Conservation (phyloP, 352 stramenopile genomes). For the Sclerospora graminicola region DNA sequence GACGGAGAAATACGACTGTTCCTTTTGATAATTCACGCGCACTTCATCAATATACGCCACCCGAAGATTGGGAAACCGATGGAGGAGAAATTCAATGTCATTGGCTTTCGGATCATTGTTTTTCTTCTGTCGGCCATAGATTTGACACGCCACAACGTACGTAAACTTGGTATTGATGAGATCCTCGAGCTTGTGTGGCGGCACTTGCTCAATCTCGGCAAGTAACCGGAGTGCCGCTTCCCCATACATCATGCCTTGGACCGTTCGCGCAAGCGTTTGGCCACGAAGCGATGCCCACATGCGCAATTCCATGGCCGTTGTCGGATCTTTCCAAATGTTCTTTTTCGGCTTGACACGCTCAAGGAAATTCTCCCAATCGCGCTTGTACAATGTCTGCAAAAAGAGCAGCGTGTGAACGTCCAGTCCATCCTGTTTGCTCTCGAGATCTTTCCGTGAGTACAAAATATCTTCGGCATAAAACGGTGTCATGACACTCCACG, state of each 20-base stretch:
- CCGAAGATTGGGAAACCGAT: conserved; percentile 94
- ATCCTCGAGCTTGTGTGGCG: conserved; percentile 89
- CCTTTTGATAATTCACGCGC: conserved; percentile 90
- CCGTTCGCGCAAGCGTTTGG: conserved; percentile 94
- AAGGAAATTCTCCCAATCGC: conserved; percentile 98
- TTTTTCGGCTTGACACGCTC: conserved; percentile 93
- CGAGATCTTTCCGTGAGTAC: conserved; percentile 95
- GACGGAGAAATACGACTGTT: conserved; percentile 95
- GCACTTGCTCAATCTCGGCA: conserved; percentile 90
- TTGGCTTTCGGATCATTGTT: conserved; percentile 97
- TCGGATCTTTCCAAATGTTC: conserved; percentile 85
- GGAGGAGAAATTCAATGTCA: conserved; percentile 97
- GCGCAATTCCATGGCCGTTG: conserved; percentile 83
- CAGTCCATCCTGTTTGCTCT: conserved; percentile 91
- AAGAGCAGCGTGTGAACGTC: conserved; percentile 83
- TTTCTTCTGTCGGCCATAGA: conserved; percentile 97
- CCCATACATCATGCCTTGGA: conserved; percentile 99
- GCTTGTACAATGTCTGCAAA: conserved; percentile 96
- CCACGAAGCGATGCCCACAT: conserved; percentile 97
- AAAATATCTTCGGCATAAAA: conserved; percentile 98
- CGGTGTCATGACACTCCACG: conserved; percentile 97
- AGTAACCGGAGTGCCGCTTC: conserved; percentile 97
- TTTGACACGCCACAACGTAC: conserved; percentile 97
- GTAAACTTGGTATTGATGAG: conserved; percentile 98
- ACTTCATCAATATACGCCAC: conserved; percentile 98